Base-by-base conservation (phyloP, 805 yeast genomes). In the Wickerhamiella sorbophila region DNA sequence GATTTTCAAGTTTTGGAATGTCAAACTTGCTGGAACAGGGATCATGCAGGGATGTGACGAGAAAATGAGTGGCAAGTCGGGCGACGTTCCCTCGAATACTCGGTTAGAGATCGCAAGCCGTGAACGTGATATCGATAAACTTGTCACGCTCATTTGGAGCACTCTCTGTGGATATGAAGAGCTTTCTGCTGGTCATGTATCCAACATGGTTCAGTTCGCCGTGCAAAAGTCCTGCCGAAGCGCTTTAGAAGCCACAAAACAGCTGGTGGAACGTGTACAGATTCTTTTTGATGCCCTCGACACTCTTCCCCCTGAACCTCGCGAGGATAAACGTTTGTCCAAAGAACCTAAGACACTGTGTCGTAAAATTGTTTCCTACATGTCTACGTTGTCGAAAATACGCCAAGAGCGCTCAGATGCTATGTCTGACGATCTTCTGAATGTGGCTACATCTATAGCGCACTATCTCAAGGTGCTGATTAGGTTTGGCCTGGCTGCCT, bases 1-100 rank as follows among this genome's bases (percentile, higher is more conserved):
- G 86, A 93, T 91, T 38, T 87, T 82, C 65, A 87, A 87, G 60
- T 87, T 85, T 55, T 91, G 98, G 98, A 86, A 85, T 56, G 94
- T 87, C 17, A 72, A 77, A 44, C 66, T 91, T 18, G 71, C 79
- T 20, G 37, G 37, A 3, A 19, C 37, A 3, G 37, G 15, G 26
- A 31, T 24, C 31, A n/a, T 31, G 10, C 21, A 16, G 15, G 14
- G 18, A 4, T 5, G 5, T 8, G 31, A 36, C 31, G 6, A 8
- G 29, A 6, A 8, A 12, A 6, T 12, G 10, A 6, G 6, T 6
- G 10, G 10, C 29, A 24, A 24, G 12, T 6, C 6, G 29, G 29
- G 29, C 12, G 31, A 22, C 31, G 15, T n/a, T 10, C 18, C 15
- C 9, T 9, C 8, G 18, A 15, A 31, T 6, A 33, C 44, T 47